Evolutionary conservation across 192 early-diverging fungal genomes (phyloP), one percentile per base, ranked within the genome.

Genomic region (Umbelopsis vinacea): DNA sequence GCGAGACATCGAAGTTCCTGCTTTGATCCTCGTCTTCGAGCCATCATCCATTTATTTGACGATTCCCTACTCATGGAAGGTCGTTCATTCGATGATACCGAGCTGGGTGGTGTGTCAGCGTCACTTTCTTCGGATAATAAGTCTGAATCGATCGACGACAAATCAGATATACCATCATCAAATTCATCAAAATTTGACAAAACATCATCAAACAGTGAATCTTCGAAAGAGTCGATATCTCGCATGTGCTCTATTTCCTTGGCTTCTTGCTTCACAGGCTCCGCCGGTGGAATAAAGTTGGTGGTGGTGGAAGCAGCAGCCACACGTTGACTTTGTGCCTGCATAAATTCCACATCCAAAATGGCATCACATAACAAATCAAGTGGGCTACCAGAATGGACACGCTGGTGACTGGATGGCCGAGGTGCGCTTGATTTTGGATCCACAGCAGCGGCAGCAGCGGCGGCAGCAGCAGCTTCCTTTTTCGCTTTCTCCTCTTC

Each of bases 291-390:
- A 33, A 10, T 38, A 6, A 22, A 17, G 46, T 43, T 19, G 37
- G n/a, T n/a, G 29, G 29, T 29, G n/a, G 43, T 22, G 6, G 55
- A 11, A 21, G 38, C 29, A 37, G 67, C 24, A 46, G 53, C 15
- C 54, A 38, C 29, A 17, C 24, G 23, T 60, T 55, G 45, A 9
- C 22, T 68, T 46, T 69, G 37, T 55, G 24, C 69, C n/a, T 63
- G 37, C 40, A 75, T 66, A 70, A 70, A 75, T 21, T 70, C 47
- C 3, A 68, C 74, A 21, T 70, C 69, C 69, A 75, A 66, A 21
- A 70, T 69, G 50, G 74, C 74, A 53, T 71, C 69, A 35, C 46
- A 69, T 24, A 75, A 52, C 26, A 75, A 45, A 53, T 69, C 74
- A 22, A 73, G 21, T 19, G 53, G 47, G 45, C 54, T 57, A 35